phyloP scores from a whole-genome alignment of 1,139 yeast species.

The Saccharomyces hybrid region DNA sequence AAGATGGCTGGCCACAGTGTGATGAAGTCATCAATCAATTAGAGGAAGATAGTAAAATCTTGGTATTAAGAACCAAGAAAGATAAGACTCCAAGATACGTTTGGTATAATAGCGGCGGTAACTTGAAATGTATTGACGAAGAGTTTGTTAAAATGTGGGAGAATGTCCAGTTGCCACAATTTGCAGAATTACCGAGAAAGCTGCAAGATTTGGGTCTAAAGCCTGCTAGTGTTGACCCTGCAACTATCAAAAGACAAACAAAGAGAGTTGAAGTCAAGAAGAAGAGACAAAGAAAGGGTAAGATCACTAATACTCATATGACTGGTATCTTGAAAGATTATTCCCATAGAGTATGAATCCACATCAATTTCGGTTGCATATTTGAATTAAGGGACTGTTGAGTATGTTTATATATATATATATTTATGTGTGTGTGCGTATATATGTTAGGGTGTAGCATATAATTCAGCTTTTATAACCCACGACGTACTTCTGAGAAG shows the following conservation, averaged over 20 bases:
- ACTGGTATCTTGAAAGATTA: conserved; percentile 91
- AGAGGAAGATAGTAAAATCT: conserved; percentile 66
- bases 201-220: conserved; percentile 79
- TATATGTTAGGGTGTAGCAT: not conserved
- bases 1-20: conserved; percentile 96
- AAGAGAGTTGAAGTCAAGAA: conserved; percentile 46
- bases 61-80: conserved; percentile 83
- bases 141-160: conserved; percentile 83
- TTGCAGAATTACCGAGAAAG: conserved; percentile 70
- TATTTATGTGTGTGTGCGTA: not conserved
- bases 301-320: conserved; percentile 94
- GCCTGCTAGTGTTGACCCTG: conserved; percentile 97
- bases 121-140: conserved; percentile 67
- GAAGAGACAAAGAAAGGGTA: conserved; percentile 87
- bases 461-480: not conserved
- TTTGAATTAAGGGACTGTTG: not conserved
- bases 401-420: too few relatives aligned
- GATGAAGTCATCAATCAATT: conserved; percentile 65
- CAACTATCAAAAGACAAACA: conserved; percentile 64
- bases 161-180: conserved; percentile 67
- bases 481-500: not conserved
- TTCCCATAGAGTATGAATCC: conserved; percentile 29
- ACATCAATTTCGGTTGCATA: not conserved
- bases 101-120: conserved; percentile 82
- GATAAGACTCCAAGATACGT: conserved; percentile 85